Conservation (phyloP, 768 basidiomycete genomes). For the Macrocybe gigantea region DNA sequence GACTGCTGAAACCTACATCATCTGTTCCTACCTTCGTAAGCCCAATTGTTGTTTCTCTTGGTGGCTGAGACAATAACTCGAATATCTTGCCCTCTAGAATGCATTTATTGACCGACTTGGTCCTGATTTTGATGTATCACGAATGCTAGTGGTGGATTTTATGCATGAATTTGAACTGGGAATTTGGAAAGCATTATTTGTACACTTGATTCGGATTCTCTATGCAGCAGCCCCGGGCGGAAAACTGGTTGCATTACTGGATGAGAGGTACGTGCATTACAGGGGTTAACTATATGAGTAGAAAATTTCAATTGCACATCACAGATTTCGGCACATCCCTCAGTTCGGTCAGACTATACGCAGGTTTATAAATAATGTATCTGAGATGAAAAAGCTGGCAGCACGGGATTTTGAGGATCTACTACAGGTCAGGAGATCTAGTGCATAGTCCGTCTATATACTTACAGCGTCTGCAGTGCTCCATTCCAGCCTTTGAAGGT, state of each 20-base stretch:
- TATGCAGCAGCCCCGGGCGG: conserved; percentile 16
- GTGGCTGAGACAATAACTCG: neutral
- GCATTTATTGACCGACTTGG: conserved; percentile 15
- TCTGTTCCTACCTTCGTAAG: conserved; percentile 21
- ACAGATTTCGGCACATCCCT: conserved; percentile 3
- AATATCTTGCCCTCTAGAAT: conserved; percentile 11
- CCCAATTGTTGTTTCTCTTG: neutral
- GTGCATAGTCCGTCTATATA: neutral
- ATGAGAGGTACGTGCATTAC: conserved; percentile 19
- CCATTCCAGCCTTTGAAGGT: conserved; percentile 29
- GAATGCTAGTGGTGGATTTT: conserved; percentile 27
- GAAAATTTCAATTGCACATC: neutral
- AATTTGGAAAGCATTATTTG: conserved; percentile 30
- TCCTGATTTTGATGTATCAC: conserved; percentile 15
- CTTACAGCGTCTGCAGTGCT: conserved; percentile 15
- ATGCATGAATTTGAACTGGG: conserved; percentile 35
- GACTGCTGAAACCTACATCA: conserved; percentile 16
- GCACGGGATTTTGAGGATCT: conserved; percentile 18
- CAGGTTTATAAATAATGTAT: conserved; percentile 11
- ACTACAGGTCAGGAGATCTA: conserved; percentile 2
- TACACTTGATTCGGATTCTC: conserved; percentile 29
- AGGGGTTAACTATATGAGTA: neutral
- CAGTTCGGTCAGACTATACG: conserved; percentile 12
- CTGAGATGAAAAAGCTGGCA: conserved; percentile 17
- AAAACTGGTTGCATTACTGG: conserved; percentile 17